A percentile compares a stretch with the other conserved stretches of the same genome.
Evolutionary conservation across 768 basidiomycete species (phyloP).

Genomic region (Termitomyces sp.): DNA sequence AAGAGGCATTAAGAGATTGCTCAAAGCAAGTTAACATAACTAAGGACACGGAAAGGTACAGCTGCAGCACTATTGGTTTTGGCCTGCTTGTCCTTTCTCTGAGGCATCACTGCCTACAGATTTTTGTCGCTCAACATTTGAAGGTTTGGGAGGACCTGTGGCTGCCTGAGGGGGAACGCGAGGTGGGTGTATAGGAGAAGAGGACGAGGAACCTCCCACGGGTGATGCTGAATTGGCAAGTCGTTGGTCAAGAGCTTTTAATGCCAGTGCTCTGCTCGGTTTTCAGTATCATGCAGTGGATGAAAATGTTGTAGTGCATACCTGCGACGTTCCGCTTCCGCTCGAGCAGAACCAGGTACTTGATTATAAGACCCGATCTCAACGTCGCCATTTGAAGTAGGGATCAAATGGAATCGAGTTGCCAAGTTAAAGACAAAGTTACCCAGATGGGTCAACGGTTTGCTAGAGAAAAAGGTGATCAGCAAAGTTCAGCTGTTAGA

Average conservation of each 20-base stretch:
- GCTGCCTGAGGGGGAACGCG: constrained; percentile 33
- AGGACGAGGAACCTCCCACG: constrained; percentile 33
- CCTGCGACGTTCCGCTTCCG: constrained; percentile 96
- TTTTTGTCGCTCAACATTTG: constrained; percentile 31
- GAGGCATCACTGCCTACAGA: constrained; percentile 32
- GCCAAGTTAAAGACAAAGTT: constrained; percentile 69
- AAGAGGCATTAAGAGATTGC: constrained; percentile 13
- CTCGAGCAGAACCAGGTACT: constrained; percentile 85
- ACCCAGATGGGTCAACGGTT: constrained; percentile 65
- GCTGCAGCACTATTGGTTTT: constrained; percentile 23
- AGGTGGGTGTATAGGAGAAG: constrained; percentile 28
- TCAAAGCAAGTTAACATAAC: constrained; percentile 15
- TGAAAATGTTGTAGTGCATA: constrained; percentile 26
- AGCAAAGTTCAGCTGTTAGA: not conserved
- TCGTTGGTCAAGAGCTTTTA: constrained; percentile 95
- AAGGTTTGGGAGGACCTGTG: constrained; percentile 21
- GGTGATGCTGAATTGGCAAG: constrained; percentile 65
- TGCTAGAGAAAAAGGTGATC: constrained; percentile 39
- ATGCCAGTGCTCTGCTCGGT: constrained; percentile 79
- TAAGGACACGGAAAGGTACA: constrained; percentile 8
- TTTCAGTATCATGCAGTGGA: constrained; percentile 6
- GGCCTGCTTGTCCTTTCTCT: constrained; percentile 30
- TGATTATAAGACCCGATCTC: constrained; percentile 73
- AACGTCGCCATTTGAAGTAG: constrained; percentile 57
- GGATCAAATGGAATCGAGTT: constrained; percentile 73